Conservation (phyloP, 2,329 filamentous ascomycete species). For the Stachybotrys chartarum region DNA sequence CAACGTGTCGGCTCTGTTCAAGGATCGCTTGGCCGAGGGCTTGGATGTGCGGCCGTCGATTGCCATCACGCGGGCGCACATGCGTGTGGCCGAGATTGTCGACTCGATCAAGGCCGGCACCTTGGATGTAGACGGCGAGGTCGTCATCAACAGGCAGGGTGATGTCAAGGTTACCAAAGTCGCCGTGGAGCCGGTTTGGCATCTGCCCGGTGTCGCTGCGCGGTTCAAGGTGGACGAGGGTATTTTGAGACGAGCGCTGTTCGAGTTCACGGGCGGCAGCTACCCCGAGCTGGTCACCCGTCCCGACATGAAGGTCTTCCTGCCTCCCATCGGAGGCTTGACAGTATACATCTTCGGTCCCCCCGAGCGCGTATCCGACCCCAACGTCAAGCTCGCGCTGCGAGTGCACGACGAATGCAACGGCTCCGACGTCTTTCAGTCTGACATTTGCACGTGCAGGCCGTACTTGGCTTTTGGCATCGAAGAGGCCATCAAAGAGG, state of each 20-base stretch:
- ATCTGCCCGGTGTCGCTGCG: slow-evolving; percentile 10
- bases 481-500: slow-evolving; percentile 86
- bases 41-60: slow-evolving; percentile 11
- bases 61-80: slow-evolving; percentile 8
- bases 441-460: slow-evolving; percentile 86
- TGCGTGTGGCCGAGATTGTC: slow-evolving; percentile 9
- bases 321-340: slow-evolving; percentile 10
- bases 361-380: slow-evolving; percentile 8
- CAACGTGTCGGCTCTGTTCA: slow-evolving; percentile 5
- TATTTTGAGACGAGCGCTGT: slow-evolving; percentile 7
- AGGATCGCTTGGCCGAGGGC: slow-evolving; percentile 5
- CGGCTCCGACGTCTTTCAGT: slow-evolving; percentile 86
- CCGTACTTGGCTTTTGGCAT: slow-evolving; percentile 90
- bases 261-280: slow-evolving; percentile 10
- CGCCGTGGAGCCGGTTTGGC: slow-evolving; percentile 11
- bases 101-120: slow-evolving; percentile 6
- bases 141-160: slow-evolving; percentile 6
- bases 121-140: slow-evolving; percentile 8
- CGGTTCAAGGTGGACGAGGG: slow-evolving; percentile 10
- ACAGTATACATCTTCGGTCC: slow-evolving; percentile 12
- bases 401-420: slow-evolving; percentile 50
- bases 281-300: slow-evolving; percentile 10
- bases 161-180: slow-evolving; percentile 12
- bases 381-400: slow-evolving; percentile 9
- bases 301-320: slow-evolving; percentile 10